Conservation (phyloP, 2,329 filamentous ascomycete genomes). For the Oidium heveae region DNA sequence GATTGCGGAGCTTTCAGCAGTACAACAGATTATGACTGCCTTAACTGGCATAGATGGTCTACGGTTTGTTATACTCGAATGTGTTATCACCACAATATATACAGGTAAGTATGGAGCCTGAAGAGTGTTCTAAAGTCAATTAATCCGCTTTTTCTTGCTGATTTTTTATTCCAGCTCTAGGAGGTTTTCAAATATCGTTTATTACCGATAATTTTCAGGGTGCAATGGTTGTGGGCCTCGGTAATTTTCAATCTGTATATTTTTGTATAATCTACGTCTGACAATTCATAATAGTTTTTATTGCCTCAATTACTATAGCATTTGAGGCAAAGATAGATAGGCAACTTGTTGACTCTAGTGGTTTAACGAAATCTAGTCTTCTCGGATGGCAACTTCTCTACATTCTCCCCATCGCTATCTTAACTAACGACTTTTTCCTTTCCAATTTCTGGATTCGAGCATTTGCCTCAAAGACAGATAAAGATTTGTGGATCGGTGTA, state of each 20-base stretch:
- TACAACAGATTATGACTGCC: constrained; percentile 53
- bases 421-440: constrained; percentile 73
- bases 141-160: not conserved
- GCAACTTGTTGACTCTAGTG: constrained; percentile 40
- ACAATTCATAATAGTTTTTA: constrained; percentile 23
- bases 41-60: constrained; percentile 52
- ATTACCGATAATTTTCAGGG: constrained; percentile 65
- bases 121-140: not conserved
- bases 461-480: constrained; percentile 57
- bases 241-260: constrained; percentile 4
- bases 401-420: constrained; percentile 54
- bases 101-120: constrained; percentile 30
- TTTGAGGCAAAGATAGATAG: constrained; percentile 48
- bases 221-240: constrained; percentile 47
- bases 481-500: constrained; percentile 50
- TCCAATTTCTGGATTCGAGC: constrained; percentile 67
- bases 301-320: constrained; percentile 56
- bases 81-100: constrained; percentile 56
- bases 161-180: constrained; percentile 28
- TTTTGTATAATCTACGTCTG: not conserved
- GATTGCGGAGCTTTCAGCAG: constrained; percentile 58
- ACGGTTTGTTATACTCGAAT: constrained; percentile 54
- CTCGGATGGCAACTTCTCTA: constrained; percentile 71
- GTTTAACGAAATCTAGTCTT: constrained; percentile 39
- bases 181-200: constrained; percentile 66